A percentile compares a stretch with the other conserved stretches of the same genome.
Evolutionary conservation across 164 flowering plant species (phyloP).

Genomic region (Santalum album): DNA sequence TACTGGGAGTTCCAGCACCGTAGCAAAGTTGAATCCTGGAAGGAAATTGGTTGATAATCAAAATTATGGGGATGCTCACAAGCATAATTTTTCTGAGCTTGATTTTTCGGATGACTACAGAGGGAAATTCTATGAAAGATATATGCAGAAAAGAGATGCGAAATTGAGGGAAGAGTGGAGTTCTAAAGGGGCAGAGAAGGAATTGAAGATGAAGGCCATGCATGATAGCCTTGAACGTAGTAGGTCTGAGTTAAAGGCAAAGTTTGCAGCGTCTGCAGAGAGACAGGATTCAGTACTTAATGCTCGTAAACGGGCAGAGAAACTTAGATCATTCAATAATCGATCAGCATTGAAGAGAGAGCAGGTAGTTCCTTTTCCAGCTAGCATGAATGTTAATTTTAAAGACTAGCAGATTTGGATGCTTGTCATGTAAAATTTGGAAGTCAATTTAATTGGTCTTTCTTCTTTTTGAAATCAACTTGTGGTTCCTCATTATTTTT

Average conservation of each 20-base stretch:
- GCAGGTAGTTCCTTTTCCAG: conserved; percentile 44
- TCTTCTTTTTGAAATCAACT: too few species aligned
- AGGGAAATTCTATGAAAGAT: conserved; percentile 68
- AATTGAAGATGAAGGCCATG: conserved; percentile 86
- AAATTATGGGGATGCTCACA: conserved; percentile 21
- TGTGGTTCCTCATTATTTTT: too few species aligned
- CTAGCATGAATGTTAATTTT: background rate
- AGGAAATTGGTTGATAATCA: conserved; percentile 25
- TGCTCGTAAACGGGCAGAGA: conserved; percentile 59
- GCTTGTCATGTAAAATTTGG: background rate
- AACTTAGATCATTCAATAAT: conserved; percentile 53
- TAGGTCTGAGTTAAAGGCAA: conserved; percentile 72
- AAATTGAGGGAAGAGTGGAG: conserved; percentile 80
- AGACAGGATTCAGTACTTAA: conserved; percentile 35
- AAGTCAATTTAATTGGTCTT: background rate
- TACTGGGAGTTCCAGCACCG: conserved; percentile 21
- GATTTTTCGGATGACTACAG: conserved; percentile 49
- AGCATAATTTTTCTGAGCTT: conserved; percentile 36
- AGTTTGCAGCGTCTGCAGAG: conserved; percentile 48
- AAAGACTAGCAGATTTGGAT: background rate
- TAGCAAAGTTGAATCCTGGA: conserved; percentile 22
- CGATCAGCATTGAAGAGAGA: conserved; percentile 40
- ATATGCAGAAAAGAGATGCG: conserved; percentile 84
- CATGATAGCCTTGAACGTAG: conserved; percentile 73
- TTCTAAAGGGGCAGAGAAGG: conserved; percentile 66